Percentiles rank a stretch among this genome's conserved stretches.
Conservation (phyloP, 2,329 filamentous ascomycete species). For the Microsporum canis region DNA sequence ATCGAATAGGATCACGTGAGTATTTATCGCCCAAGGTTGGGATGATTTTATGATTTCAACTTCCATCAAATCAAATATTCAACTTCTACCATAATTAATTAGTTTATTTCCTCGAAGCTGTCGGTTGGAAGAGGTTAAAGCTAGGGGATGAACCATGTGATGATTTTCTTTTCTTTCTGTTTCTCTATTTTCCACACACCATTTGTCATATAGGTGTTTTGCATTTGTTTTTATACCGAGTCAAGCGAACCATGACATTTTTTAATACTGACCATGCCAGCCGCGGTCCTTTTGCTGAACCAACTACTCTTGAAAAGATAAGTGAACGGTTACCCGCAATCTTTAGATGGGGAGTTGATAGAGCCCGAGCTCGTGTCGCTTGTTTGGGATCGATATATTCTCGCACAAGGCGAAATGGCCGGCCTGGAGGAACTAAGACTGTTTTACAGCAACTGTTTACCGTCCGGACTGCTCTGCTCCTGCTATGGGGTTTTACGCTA, state of each 20-base stretch:
- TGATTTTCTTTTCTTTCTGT: neutral
- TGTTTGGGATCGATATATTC: constrained; percentile 7
- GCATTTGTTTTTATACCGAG: neutral
- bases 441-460: constrained; percentile 19
- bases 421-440: constrained; percentile 11
- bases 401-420: constrained; percentile 15
- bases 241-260: constrained; percentile 1
- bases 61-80: too few relatives aligned
- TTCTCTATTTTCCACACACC: neutral
- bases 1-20: too few relatives aligned
- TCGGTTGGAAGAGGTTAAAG: neutral
- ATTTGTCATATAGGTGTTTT: neutral
- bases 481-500: constrained; percentile 64
- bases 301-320: constrained; percentile 7
- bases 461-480: constrained; percentile 54
- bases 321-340: neutral
- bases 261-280: constrained; percentile 2
- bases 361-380: neutral
- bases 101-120: neutral
- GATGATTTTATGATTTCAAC: too few relatives aligned
- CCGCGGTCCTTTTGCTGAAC: constrained; percentile 13
- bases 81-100: neutral
- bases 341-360: neutral
- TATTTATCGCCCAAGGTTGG: too few relatives aligned
- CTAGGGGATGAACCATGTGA: neutral